Evolutionary conservation across 331 rosid species (phyloP).

Genomic region (Dryas integrifolia): DNA sequence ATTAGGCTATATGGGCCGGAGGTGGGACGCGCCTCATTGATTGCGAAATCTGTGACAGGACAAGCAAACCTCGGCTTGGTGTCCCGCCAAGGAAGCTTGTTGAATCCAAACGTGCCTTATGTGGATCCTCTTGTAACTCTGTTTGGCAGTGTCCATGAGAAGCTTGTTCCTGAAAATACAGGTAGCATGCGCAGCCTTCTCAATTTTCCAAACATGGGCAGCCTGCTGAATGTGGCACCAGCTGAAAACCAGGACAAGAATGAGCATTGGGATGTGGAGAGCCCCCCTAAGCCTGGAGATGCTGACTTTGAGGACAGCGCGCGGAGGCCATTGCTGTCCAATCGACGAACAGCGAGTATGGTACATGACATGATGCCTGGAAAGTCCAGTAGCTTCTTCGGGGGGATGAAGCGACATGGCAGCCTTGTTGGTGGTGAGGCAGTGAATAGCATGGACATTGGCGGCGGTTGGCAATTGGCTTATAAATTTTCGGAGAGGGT

Average conservation of each 20-base stretch:
- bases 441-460: constrained; percentile 24
- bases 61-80: constrained; percentile 20
- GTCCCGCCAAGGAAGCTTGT: constrained; percentile 32
- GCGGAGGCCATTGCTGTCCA: constrained; percentile 26
- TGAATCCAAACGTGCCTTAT: constrained; percentile 14
- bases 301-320: constrained; percentile 22
- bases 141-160: constrained; percentile 35
- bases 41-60: constrained; percentile 23
- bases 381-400: constrained; percentile 13
- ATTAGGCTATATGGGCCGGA: constrained; percentile 29
- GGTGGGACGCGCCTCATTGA: constrained; percentile 23
- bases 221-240: constrained; percentile 15
- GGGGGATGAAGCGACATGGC: constrained; percentile 23
- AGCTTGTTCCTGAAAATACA: constrained; percentile 21
- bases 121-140: constrained; percentile 33
- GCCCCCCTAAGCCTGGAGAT: neutral
- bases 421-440: constrained; percentile 21
- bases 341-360: constrained; percentile 24
- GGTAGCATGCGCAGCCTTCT: constrained; percentile 28
- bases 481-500: constrained; percentile 21
- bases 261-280: constrained; percentile 31
- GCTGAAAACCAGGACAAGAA: neutral
- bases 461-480: constrained; percentile 35
- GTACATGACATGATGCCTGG: constrained; percentile 21
- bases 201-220: constrained; percentile 21